These are phyloP conservation scores for Centella asiatica DNA, from an alignment of 129 eudicot species.

Conservation along the genomic window DNA sequence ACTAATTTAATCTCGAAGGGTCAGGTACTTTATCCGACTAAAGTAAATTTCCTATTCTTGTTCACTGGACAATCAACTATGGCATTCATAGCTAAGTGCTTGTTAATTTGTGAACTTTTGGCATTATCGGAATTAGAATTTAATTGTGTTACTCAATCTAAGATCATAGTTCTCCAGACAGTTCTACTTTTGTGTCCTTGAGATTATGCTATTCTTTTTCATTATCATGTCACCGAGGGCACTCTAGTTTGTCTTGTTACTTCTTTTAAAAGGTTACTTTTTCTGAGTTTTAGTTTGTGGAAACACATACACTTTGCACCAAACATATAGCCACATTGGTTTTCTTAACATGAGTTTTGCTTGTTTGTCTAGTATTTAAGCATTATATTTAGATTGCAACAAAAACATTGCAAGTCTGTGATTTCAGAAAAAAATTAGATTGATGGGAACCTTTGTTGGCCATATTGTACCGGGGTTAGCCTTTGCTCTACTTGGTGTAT, in stretches of 20 bases:
- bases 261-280: background rate
- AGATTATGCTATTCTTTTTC: background rate
- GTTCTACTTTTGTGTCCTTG: background rate
- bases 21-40: background rate
- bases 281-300: slow-evolving; percentile 24
- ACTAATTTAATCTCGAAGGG: slow-evolving; percentile 14
- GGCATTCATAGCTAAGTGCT: background rate
- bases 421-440: slow-evolving; percentile 1
- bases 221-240: background rate
- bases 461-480: slow-evolving; percentile 75
- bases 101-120: background rate
- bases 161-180: background rate
- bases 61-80: slow-evolving; percentile 3
- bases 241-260: background rate
- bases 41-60: background rate
- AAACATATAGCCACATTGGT: slow-evolving; percentile 10
- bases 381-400: background rate
- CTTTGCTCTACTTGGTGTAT: slow-evolving; percentile 58
- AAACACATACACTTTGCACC: slow-evolving; percentile 52
- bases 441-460: slow-evolving; percentile 73
- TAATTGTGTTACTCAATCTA: background rate
- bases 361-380: slow-evolving; percentile 10
- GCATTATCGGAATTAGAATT: background rate
- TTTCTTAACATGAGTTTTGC: background rate
- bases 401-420: slow-evolving; percentile 4